Evolutionary conservation across 1,284 basidiomycete genomes (phyloP).

Genomic region (Tilletiopsis washingtonensis): DNA sequence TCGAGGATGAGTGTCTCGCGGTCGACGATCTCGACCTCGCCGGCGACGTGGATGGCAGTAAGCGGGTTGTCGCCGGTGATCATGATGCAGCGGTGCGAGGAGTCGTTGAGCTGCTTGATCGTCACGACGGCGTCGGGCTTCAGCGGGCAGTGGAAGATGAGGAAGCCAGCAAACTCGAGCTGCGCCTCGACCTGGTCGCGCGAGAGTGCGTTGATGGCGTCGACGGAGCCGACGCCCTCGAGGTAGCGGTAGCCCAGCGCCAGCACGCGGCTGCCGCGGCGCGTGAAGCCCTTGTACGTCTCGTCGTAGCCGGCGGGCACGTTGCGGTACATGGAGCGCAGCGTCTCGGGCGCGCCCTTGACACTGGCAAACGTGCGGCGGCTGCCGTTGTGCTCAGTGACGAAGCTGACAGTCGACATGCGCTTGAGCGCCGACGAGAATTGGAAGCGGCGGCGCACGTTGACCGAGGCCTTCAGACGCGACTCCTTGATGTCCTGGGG

Average conservation of each 20-base stretch:
- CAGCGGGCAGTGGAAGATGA: slow-evolving; percentile 47
- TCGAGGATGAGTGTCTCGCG: slow-evolving; percentile 44
- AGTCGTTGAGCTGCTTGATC: slow-evolving; percentile 42
- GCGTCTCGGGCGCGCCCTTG: slow-evolving; percentile 45
- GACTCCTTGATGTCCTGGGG: slow-evolving; percentile 23
- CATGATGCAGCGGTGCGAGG: slow-evolving; percentile 47
- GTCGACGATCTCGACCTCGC: slow-evolving; percentile 45
- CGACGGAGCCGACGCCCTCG: slow-evolving; percentile 19
- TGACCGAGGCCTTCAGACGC: slow-evolving; percentile 21
- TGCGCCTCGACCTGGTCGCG: slow-evolving; percentile 37
- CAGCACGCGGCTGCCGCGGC: slow-evolving; percentile 42
- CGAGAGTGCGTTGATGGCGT: slow-evolving; percentile 25
- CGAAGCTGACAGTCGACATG: slow-evolving; percentile 42
- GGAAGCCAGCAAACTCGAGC: slow-evolving; percentile 43
- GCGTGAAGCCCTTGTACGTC: slow-evolving; percentile 44
- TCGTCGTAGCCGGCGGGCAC: slow-evolving; percentile 44
- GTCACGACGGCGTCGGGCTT: slow-evolving; percentile 41
- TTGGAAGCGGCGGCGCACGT: slow-evolving; percentile 43
- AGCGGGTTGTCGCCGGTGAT: slow-evolving; percentile 48
- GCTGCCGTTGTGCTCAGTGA: slow-evolving; percentile 16
- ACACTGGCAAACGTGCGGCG: slow-evolving; percentile 32
- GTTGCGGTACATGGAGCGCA: slow-evolving; percentile 37
- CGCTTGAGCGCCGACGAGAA: slow-evolving; percentile 46
- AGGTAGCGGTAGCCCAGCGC: slow-evolving; percentile 44
- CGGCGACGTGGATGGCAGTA: slow-evolving; percentile 43